Evolutionary conservation across 352 stramenopile species (phyloP).

Genomic region (Phytophthora hibernalis): DNA sequence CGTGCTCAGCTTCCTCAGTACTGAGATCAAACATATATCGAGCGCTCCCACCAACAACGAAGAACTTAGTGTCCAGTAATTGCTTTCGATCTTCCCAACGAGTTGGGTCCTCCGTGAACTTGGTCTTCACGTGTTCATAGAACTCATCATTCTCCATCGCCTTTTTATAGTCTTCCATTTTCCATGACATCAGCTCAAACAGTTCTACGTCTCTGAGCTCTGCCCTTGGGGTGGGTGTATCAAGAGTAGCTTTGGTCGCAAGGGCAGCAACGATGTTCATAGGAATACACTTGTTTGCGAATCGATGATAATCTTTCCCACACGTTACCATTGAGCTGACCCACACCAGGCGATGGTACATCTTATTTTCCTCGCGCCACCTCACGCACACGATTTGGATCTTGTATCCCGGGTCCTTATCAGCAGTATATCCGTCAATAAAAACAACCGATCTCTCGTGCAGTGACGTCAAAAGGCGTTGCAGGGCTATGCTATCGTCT

Average conservation of each 20-base stretch:
- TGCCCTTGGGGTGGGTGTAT: not conserved
- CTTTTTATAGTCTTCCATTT: conserved; percentile 14
- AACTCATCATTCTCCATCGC: conserved; percentile 12
- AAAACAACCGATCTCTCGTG: conserved; percentile 6
- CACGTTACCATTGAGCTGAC: conserved; percentile 10
- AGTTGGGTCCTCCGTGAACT: conserved; percentile 6
- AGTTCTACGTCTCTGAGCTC: conserved; percentile 1
- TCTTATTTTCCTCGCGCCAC: not conserved
- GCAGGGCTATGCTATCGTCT: not conserved
- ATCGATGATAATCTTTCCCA: conserved; percentile 1
- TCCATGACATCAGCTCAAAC: conserved; percentile 17
- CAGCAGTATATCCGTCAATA: conserved; percentile 3
- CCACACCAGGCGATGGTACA: conserved; percentile 14
- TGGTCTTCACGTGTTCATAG: conserved; percentile 12
- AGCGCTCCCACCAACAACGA: conserved; percentile 14
- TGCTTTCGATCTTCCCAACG: conserved; percentile 11
- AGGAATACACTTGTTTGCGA: too few relatives aligned
- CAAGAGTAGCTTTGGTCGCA: not conserved
- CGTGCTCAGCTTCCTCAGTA: not conserved
- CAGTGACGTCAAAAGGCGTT: conserved; percentile 2
- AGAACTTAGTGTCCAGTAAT: conserved; percentile 18
- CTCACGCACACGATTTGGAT: not conserved
- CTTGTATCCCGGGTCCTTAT: not conserved
- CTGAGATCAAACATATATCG: conserved; percentile 12
- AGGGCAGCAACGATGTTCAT: not conserved